Percentiles rank a stretch among this genome's conserved stretches.
Conservation (phyloP, 805 yeast genomes). For the Torulaspora microellipsoides region DNA sequence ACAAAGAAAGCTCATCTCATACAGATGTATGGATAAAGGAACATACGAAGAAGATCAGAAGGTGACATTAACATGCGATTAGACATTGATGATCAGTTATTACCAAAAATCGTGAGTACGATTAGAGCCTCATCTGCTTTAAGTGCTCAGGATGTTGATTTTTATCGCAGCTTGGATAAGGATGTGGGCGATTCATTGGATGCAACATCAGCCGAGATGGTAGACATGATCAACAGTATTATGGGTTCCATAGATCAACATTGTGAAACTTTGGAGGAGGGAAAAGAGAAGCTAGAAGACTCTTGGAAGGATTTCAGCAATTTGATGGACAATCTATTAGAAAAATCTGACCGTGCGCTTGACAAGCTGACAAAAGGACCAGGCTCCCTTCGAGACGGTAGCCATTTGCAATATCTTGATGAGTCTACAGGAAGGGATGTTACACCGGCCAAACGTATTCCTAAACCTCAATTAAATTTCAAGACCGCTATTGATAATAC, state of each 20-base stretch:
- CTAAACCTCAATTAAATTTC: constrained; percentile 70
- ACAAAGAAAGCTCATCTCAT: not conserved
- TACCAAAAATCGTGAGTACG: constrained; percentile 25
- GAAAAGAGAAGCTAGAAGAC: constrained; percentile 42
- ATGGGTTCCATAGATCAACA: constrained; percentile 37
- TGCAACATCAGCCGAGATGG: constrained; percentile 39
- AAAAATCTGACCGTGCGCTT: constrained; percentile 65
- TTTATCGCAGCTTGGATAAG: constrained; percentile 59
- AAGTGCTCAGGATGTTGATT: constrained; percentile 76
- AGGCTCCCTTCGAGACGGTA: constrained; percentile 18
- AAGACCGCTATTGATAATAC: constrained; percentile 58
- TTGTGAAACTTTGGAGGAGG: constrained; percentile 27
- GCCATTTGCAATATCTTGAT: constrained; percentile 46
- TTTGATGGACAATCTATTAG: constrained; percentile 65
- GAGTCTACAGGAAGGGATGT: constrained; percentile 32
- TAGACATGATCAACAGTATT: constrained; percentile 45
- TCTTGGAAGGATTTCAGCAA: constrained; percentile 62
- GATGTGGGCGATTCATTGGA: constrained; percentile 40
- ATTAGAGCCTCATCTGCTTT: constrained; percentile 65
- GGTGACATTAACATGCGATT: not conserved
- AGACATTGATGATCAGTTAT: constrained; percentile 1
- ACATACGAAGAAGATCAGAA: not conserved
- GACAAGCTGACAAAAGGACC: constrained; percentile 39
- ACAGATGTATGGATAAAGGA: too few relatives aligned
- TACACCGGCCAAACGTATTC: constrained; percentile 33